Conservation (phyloP, 345 rosid genomes). For the Raphanus raphanistrum region DNA sequence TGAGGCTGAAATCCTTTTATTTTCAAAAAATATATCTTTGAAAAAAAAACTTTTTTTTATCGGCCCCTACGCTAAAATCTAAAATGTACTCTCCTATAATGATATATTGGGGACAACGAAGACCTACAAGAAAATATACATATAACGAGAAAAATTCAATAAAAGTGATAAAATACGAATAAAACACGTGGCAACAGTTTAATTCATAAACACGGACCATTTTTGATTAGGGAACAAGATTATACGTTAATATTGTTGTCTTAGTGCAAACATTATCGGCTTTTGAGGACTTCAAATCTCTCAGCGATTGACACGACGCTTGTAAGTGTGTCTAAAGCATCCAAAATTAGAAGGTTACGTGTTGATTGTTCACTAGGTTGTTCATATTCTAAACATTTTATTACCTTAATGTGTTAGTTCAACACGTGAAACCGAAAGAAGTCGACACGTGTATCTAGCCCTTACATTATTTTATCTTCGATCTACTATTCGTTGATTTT, state of each 20-base stretch:
- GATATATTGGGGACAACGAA: conserved; percentile 1
- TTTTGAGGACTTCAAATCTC: conserved; percentile 32
- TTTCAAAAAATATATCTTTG: too few species aligned
- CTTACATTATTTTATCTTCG: conserved; percentile 21
- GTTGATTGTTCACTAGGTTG: conserved; percentile 9
- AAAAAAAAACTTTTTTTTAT: too few species aligned
- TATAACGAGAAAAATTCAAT: conserved; percentile 15
- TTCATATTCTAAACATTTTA: background rate
- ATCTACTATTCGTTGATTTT: conserved; percentile 37
- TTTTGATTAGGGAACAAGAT: conserved; percentile 23
- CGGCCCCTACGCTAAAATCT: too few species aligned
- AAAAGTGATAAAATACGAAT: conserved; percentile 8
- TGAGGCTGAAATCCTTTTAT: too few species aligned
- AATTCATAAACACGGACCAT: conserved; percentile 19
- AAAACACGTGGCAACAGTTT: conserved; percentile 22
- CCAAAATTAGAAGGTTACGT: conserved; percentile 18
- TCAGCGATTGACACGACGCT: conserved; percentile 34
- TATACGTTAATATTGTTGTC: conserved; percentile 24
- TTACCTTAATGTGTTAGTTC: conserved; percentile 22
- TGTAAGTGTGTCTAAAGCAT: conserved; percentile 38
- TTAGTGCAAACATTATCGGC: conserved; percentile 37
- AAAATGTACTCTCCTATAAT: too few species aligned
- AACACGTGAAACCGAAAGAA: conserved; percentile 29
- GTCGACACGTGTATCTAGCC: conserved; percentile 24
- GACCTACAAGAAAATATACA: conserved; percentile 5